Percentiles rank a stretch among this genome's conserved stretches.
Conservation (phyloP, 2,329 filamentous ascomycete species). For the Colletotrichum camelliae region DNA sequence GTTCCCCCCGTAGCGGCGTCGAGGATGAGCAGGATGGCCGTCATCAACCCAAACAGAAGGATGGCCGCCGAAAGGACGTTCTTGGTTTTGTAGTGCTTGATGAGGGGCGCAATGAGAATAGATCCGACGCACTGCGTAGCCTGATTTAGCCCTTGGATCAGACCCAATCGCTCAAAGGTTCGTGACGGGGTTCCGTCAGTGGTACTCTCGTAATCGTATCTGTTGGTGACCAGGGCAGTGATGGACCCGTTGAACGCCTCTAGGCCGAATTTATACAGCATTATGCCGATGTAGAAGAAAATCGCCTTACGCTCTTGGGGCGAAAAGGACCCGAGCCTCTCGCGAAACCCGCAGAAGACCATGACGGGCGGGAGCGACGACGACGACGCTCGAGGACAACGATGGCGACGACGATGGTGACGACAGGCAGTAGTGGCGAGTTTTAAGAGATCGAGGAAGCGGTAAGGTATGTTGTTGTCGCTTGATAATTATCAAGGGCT, state of each 20-base stretch:
- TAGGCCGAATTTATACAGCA: slow-evolving; percentile 57
- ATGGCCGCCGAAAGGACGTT: slow-evolving; percentile 49
- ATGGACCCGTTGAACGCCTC: slow-evolving; percentile 57
- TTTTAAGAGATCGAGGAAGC: background rate
- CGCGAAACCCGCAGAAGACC: background rate
- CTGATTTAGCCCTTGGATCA: slow-evolving; percentile 54
- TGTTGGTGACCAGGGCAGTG: slow-evolving; percentile 52
- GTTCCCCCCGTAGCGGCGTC: slow-evolving; percentile 53
- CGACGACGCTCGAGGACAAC: background rate
- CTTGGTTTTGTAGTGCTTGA: slow-evolving; percentile 52
- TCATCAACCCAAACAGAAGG: slow-evolving; percentile 50
- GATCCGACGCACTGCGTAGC: slow-evolving; percentile 55
- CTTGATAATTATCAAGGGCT: background rate
- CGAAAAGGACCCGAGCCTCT: slow-evolving; percentile 25
- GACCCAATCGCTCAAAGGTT: slow-evolving; percentile 51
- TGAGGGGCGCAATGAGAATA: slow-evolving; percentile 54
- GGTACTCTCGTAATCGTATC: slow-evolving; percentile 41
- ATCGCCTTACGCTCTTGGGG: slow-evolving; percentile 48
- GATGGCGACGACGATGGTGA: background rate
- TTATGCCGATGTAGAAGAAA: slow-evolving; percentile 54
- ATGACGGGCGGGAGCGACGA: background rate
- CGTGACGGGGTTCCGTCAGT: background rate
- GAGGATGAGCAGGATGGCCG: slow-evolving; percentile 51
- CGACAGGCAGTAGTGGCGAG: background rate
- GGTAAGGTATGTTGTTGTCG: accelerated